phyloP scores from a whole-genome alignment of 441 rosid genomes.

The Breynia disticha region DNA sequence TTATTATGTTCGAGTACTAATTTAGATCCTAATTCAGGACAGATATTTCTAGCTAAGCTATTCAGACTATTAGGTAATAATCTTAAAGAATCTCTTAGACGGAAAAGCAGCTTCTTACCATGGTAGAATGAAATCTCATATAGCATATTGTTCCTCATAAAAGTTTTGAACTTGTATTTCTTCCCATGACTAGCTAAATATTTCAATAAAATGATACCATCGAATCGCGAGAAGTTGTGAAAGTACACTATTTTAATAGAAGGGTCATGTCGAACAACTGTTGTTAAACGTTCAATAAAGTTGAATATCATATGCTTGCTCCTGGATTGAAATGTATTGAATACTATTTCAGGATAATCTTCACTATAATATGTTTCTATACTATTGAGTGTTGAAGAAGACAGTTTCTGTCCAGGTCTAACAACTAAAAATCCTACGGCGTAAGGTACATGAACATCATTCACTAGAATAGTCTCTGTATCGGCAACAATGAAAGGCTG shows the following conservation, averaged over 20 bases:
- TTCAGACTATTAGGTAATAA: not conserved
- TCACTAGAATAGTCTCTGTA: not conserved
- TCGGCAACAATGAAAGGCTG: conserved; percentile 5
- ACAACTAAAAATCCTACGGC: conserved; percentile 1
- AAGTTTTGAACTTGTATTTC: conserved; percentile 1
- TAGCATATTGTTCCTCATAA: conserved; percentile 1
- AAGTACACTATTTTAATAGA: conserved; percentile 3
- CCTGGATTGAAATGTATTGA: not conserved
- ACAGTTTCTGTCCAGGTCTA: not conserved
- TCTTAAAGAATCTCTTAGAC: not conserved
- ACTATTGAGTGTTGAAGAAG: too few species aligned
- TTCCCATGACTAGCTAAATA: not conserved
- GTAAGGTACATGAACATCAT: conserved; percentile 1
- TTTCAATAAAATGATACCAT: conserved; percentile 1
- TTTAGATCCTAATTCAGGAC: conserved; percentile 1
- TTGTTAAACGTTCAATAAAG: not conserved
- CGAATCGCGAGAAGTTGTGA: conserved; percentile 7
- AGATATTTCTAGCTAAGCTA: not conserved
- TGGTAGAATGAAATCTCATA: conserved; percentile 3
- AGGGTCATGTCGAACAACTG: not conserved
- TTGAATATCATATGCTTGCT: not conserved
- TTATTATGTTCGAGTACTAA: not conserved
- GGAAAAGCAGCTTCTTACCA: conserved; percentile 2
- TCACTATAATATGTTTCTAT: conserved; percentile 4
- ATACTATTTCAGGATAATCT: conserved; percentile 1